These are phyloP conservation scores for Rosa multiflora DNA, from an alignment of 306 rosid species.

Conservation along the genomic window DNA sequence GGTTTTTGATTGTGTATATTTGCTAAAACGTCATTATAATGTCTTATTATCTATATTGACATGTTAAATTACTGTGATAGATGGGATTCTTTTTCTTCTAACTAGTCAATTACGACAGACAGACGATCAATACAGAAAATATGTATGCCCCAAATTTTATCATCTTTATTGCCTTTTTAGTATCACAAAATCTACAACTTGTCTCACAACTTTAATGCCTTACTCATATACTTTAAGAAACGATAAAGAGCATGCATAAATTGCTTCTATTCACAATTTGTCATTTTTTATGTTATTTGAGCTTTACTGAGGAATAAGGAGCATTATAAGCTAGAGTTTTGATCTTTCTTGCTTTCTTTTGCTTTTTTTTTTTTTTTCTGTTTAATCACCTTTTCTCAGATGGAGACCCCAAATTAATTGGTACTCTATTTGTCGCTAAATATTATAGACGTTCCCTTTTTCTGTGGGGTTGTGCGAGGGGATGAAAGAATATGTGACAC, in stretches of 20 bases:
- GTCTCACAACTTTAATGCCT: constrained; percentile 55
- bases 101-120: constrained; percentile 19
- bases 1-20: neutral
- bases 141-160: constrained; percentile 41
- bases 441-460: constrained; percentile 39
- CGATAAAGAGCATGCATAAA: neutral
- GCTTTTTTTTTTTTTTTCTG: constrained; percentile 11
- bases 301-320: neutral
- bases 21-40: neutral
- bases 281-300: constrained; percentile 33
- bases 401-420: constrained; percentile 44
- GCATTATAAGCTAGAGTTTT: constrained; percentile 4
- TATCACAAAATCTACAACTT: constrained; percentile 48
- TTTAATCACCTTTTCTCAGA: constrained; percentile 40
- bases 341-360: constrained; percentile 31
- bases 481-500: neutral
- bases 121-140: constrained; percentile 5
- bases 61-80: constrained; percentile 1
- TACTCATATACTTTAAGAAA: constrained; percentile 38
- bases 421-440: constrained; percentile 30
- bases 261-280: constrained; percentile 23
- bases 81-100: neutral
- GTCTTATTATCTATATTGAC: neutral
- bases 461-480: constrained; percentile 40
- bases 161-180: constrained; percentile 46